These are phyloP conservation scores for Ganoderma resinaceum DNA, from an alignment of 1,284 basidiomycete species.

Conservation along the genomic window DNA sequence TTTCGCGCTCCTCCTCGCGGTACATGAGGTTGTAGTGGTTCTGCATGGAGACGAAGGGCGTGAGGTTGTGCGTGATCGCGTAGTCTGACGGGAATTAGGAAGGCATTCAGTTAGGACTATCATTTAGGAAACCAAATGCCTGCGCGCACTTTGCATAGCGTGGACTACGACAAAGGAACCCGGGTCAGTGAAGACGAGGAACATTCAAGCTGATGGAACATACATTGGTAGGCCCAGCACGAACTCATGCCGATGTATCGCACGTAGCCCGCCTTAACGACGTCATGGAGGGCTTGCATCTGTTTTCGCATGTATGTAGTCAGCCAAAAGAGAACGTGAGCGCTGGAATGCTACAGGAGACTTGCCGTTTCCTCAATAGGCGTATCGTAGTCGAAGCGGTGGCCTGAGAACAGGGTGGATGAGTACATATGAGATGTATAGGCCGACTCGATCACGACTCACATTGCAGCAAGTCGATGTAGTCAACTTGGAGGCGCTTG, in stretches of 20 bases:
- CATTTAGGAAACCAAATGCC: not conserved
- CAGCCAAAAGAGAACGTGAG: not conserved
- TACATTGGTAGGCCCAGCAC: conserved; percentile 49
- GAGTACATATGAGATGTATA: not conserved
- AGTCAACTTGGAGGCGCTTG: conserved; percentile 48
- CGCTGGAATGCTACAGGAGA: not conserved
- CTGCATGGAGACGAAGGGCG: conserved; percentile 62
- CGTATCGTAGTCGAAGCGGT: conserved; percentile 53
- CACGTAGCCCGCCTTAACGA: conserved; percentile 44
- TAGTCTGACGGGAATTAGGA: conserved; percentile 31
- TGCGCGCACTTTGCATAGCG: conserved; percentile 35
- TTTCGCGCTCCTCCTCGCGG: conserved; percentile 57
- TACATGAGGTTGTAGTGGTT: conserved; percentile 51
- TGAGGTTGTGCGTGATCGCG: conserved; percentile 46
- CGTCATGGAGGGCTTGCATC: conserved; percentile 46
- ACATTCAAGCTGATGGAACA: not conserved
- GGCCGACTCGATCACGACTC: not conserved
- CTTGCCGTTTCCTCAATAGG: conserved; percentile 45
- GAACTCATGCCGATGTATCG: conserved; percentile 49
- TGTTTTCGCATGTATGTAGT: not conserved
- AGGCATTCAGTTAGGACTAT: not conserved
- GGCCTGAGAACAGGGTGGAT: conserved; percentile 51
- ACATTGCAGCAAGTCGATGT: conserved; percentile 48
- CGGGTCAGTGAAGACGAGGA: not conserved
- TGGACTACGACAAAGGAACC: conserved; percentile 29